phyloP scores from a whole-genome alignment of 352 stramenopile genomes.

The Blastocystis hominis region DNA sequence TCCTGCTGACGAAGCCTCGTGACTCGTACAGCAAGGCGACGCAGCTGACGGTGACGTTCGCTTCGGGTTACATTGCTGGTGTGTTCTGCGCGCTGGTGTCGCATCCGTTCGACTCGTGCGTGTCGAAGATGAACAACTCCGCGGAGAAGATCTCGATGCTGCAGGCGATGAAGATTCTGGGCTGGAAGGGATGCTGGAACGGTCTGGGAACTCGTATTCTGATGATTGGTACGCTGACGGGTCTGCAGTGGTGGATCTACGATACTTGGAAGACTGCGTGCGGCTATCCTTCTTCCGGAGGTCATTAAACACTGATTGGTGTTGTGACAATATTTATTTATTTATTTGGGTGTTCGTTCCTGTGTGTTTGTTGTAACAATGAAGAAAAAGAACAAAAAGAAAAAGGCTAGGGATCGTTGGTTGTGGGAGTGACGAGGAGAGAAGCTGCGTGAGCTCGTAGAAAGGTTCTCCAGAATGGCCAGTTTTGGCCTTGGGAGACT shows the following conservation, averaged over 20 bases:
- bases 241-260: slow-evolving; percentile 91
- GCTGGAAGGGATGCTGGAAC: slow-evolving; percentile 62
- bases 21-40: slow-evolving; percentile 79
- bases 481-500: not conserved
- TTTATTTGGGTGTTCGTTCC: not conserved
- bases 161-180: slow-evolving; percentile 74
- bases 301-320: slow-evolving; percentile 56
- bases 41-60: slow-evolving; percentile 88
- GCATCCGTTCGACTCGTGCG: slow-evolving; percentile 93
- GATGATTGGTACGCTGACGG: slow-evolving; percentile 87
- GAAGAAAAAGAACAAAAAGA: not conserved
- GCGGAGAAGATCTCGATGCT: slow-evolving; percentile 72
- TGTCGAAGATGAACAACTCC: slow-evolving; percentile 89
- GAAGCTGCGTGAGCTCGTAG: not conserved
- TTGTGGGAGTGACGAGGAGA: not conserved
- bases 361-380: too few species aligned
- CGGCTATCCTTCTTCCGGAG: slow-evolving; percentile 79
- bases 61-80: slow-evolving; percentile 94
- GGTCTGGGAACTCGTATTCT: slow-evolving; percentile 82
- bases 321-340: not conserved
- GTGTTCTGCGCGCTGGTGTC: slow-evolving; percentile 96
- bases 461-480: slow-evolving; percentile 1
- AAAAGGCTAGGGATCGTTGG: not conserved
- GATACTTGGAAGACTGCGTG: slow-evolving; percentile 83
- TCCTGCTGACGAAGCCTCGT: slow-evolving; percentile 73